Evolutionary conservation across 1,284 basidiomycete genomes (phyloP).

Genomic region (Puccinia triticina): DNA sequence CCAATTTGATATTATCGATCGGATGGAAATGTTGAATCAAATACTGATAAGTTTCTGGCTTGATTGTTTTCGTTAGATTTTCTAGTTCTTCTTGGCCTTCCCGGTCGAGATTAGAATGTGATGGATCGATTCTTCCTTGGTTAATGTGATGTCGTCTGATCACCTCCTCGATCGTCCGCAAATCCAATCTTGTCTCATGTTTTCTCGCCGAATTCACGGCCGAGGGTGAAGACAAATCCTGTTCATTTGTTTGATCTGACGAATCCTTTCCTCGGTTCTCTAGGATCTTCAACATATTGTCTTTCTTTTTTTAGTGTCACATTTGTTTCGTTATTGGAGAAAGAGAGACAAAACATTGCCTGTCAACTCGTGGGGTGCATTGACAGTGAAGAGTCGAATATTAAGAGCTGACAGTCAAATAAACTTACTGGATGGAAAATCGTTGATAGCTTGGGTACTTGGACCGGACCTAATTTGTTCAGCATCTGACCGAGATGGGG

Average conservation of each 20-base stretch:
- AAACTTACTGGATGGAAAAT: conserved; percentile 42
- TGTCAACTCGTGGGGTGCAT: not conserved
- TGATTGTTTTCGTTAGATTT: not conserved
- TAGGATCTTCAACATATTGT: conserved; percentile 47
- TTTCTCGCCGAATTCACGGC: not conserved
- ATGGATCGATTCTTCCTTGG: conserved; percentile 6
- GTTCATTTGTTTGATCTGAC: not conserved
- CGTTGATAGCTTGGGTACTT: conserved; percentile 42
- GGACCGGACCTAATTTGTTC: conserved; percentile 38
- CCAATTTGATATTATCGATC: conserved; percentile 46
- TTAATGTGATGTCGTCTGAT: conserved; percentile 17
- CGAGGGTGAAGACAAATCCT: not conserved
- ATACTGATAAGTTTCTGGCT: conserved; percentile 6
- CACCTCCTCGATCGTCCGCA: conserved; percentile 32
- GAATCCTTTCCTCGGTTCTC: conserved; percentile 26
- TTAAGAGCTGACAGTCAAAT: not conserved
- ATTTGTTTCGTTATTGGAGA: not conserved
- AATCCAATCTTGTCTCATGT: conserved; percentile 22
- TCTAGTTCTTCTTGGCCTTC: not conserved
- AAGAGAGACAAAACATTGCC: not conserved
- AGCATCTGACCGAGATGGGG: conserved; percentile 47
- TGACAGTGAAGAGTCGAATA: not conserved
- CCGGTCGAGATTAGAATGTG: not conserved
- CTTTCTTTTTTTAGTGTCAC: conserved; percentile 10
- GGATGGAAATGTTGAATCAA: conserved; percentile 37